Conservation (phyloP, 2,329 filamentous ascomycete genomes). For the Botryotinia globosa region DNA sequence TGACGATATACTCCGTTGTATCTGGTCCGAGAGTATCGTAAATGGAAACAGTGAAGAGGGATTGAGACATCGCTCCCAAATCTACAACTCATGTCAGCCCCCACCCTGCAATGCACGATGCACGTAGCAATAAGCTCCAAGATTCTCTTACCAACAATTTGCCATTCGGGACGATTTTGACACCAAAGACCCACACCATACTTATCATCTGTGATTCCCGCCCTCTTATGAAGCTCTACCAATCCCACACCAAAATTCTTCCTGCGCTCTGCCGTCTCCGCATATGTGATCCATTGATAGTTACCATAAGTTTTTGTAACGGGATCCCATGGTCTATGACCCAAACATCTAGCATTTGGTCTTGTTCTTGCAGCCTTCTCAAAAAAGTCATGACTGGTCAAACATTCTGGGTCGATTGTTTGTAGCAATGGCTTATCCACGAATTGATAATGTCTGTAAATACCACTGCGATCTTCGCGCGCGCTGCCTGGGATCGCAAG, state of each 20-base stretch:
- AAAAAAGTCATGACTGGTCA: conserved; percentile 78
- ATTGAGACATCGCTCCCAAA: conserved; percentile 81
- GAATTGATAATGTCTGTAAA: conserved; percentile 83
- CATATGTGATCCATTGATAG: conserved; percentile 83
- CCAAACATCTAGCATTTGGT: conserved; percentile 71
- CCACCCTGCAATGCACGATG: neutral
- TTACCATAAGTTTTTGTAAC: conserved; percentile 67
- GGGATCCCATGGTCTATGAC: conserved; percentile 75
- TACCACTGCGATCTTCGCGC: conserved; percentile 64
- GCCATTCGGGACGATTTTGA: conserved; percentile 86
- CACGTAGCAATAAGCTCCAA: neutral
- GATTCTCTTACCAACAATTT: conserved; percentile 62
- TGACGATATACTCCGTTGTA: conserved; percentile 91
- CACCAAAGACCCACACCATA: conserved; percentile 82
- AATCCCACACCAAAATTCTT: conserved; percentile 84
- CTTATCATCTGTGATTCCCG: conserved; percentile 63
- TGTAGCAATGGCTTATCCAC: conserved; percentile 67
- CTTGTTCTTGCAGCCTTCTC: conserved; percentile 62
- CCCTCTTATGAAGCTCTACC: conserved; percentile 73
- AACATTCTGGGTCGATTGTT: conserved; percentile 67
- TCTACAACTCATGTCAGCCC: conserved; percentile 51
- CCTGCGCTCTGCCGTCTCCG: conserved; percentile 72
- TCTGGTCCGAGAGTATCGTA: conserved; percentile 95
- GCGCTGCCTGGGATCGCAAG: conserved; percentile 73
- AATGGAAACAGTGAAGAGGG: conserved; percentile 84